Evolutionary conservation across 1,284 basidiomycete genomes (phyloP), one percentile per base, ranked within the genome.

Genomic region (Malassezia pachydermatis): DNA sequence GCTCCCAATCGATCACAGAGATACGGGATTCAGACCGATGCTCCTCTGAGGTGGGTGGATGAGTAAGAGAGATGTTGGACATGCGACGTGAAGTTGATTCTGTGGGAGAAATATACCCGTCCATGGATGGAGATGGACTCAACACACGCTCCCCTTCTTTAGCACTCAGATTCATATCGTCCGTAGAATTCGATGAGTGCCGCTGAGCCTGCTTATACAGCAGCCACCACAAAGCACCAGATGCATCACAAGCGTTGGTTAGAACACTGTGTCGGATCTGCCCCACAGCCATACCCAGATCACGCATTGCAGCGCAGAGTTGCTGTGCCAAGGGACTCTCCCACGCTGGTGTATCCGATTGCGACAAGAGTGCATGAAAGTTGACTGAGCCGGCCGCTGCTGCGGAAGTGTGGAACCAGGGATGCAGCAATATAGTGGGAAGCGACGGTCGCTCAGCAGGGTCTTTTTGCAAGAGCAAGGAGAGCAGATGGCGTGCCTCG

Each of bases 211-310:
- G 29, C 29, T 36, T 13, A 10, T 84, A 82, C 41, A 98, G 75
- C 78, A 95, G 86, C 94, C 94, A 98, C 92, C 92, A 98, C 10
- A 88, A 75, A 1, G 90, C 88, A 9, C 88, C 85, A 5, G 84
- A 80, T 0, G 86, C 78, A 72, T 98, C 92, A 66, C 92, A 98
- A 0, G 94, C 92, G 72, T 95, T 81, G 22, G 79, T 84, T 37
- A 85, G 77, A 6, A 96, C 89, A 1, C 84, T 88, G 70, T 98
- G 90, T 17, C 85, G 83, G 48, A 96, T 84, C 73, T 98, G 94
- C 9, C 86, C 88, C 0, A 85, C 86, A 68, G 98, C 92, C 56
- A 96, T 81, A 0, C 94, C 92, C 6, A 95, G 75, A 16, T 74
- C 69, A 52, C 82, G 82, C 44, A 98, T 76, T 3, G 76, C 78